phyloP scores from a whole-genome alignment of 179 eudicot species.

The Pouteria campechiana region DNA sequence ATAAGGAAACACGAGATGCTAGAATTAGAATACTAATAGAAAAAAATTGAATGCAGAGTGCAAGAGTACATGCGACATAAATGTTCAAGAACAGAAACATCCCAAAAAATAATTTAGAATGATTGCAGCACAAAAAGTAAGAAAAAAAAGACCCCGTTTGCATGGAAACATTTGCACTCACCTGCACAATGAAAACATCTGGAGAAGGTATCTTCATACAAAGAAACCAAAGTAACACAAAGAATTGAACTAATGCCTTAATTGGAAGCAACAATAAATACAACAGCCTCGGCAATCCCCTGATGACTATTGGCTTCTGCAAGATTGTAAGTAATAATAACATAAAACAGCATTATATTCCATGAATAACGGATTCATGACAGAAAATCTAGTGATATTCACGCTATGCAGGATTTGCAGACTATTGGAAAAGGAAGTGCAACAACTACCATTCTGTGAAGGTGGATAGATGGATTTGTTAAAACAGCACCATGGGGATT shows the following conservation, averaged over 20 bases:
- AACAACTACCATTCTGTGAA: constrained; percentile 59
- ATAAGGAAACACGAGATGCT: no score
- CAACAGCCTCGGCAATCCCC: constrained; percentile 47
- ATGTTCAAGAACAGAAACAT: no score
- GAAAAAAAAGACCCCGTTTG: no score
- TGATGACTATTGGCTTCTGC: constrained; percentile 66
- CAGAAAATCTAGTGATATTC: not conserved
- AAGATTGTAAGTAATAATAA: constrained; percentile 7
- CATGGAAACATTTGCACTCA: constrained; percentile 32
- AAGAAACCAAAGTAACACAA: constrained; percentile 81
- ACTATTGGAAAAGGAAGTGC: no score
- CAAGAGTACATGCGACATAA: no score
- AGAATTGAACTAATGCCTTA: constrained; percentile 69
- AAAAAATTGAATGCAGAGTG: no score
- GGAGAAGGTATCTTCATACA: constrained; percentile 86
- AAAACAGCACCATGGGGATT: constrained; percentile 66
- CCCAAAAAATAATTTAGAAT: no score
- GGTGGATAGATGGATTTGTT: constrained; percentile 57
- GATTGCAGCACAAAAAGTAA: no score
- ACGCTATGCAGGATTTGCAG: no score
- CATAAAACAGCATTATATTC: not conserved
- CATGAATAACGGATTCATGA: not conserved
- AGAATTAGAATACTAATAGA: no score
- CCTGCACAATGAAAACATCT: constrained; percentile 85
- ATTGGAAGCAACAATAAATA: constrained; percentile 57